Conservation (phyloP, 2,329 filamentous ascomycete species). For the Alternaria consortialis region DNA sequence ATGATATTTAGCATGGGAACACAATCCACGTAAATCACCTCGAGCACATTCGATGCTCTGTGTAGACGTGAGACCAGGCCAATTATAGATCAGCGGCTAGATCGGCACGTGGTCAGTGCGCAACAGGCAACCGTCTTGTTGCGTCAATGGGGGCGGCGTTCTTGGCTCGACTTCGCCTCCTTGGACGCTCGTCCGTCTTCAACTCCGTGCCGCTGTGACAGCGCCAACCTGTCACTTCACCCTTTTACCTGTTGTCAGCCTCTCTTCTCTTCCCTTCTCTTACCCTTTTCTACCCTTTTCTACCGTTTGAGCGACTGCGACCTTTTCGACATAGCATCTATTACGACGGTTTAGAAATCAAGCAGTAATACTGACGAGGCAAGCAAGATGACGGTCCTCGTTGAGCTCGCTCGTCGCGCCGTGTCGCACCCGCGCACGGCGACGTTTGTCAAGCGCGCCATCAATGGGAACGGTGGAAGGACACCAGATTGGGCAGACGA, state of each 20-base stretch:
- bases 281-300: constrained; percentile 2
- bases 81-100: constrained; percentile 30
- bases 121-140: constrained; percentile 24
- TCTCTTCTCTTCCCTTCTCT: constrained; percentile 9
- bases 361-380: background rate
- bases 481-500: constrained; percentile 19
- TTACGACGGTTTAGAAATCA: background rate
- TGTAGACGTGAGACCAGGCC: constrained; percentile 13
- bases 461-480: constrained; percentile 14
- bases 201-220: constrained; percentile 24
- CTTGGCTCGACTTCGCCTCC: constrained; percentile 27
- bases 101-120: constrained; percentile 11
- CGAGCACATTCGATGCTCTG: background rate
- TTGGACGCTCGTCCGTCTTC: constrained; percentile 2
- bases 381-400: constrained; percentile 33
- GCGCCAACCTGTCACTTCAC: constrained; percentile 18
- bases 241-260: constrained; percentile 1
- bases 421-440: constrained; percentile 37
- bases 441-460: constrained; percentile 41
- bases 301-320: constrained; percentile 2
- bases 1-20: background rate
- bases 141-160: constrained; percentile 23
- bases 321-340: background rate
- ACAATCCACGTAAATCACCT: background rate
- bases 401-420: constrained; percentile 44